Evolutionary conservation across 495 filamentous ascomycete species (phyloP), one percentile per base, ranked within the genome.

Genomic region (Penicillium simplicissimum): DNA sequence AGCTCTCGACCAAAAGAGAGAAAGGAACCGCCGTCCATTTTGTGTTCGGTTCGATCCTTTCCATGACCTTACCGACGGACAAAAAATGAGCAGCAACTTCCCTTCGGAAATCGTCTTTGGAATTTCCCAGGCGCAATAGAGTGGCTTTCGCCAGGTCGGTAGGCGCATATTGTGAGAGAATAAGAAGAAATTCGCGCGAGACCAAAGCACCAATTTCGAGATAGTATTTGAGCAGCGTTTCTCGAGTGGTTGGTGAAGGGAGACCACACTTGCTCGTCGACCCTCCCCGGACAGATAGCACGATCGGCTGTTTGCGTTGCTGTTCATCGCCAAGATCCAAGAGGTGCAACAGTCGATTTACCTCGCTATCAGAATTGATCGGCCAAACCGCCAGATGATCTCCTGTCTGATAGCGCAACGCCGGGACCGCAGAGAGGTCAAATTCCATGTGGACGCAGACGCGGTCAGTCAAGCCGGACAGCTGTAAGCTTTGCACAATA

Each of bases 361-460:
- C 66, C 59, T 73, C 70, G 33, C 79, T 76, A 51, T 77, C 71
- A 2, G 83, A 79, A 63, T 90, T 90, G 21, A 86, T 71, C 0
- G 88, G 88, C 13, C 88, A 72, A 19, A 90, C 76, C 1, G 87
- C 85, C 1, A 90, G 78, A 65, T 91, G 90, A 67, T 91, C 88
- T 37, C 88, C 88, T 11, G 84, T 77, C 37, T 75, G 73, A 67
- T 90, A 91, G 0, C 76, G 73, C 74, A 85, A 78, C 36, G 78
- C 85, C 13, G 71, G 33, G 47, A 35, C 15, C 11, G 55, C 54
- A 5, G 43, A 55, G 1, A 78, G 31, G 52, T 79, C 76, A 0
- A 79, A 13, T 42, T 28, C 25, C 25, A 28, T 42, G 38, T 13
- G n/a, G n/a, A 42, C n/a, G n/a, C n/a, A 42, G 38, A 42, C 38